These are phyloP conservation scores for Ustilago esculenta DNA, from an alignment of 1,284 basidiomycete genomes.

Conservation along the genomic window DNA sequence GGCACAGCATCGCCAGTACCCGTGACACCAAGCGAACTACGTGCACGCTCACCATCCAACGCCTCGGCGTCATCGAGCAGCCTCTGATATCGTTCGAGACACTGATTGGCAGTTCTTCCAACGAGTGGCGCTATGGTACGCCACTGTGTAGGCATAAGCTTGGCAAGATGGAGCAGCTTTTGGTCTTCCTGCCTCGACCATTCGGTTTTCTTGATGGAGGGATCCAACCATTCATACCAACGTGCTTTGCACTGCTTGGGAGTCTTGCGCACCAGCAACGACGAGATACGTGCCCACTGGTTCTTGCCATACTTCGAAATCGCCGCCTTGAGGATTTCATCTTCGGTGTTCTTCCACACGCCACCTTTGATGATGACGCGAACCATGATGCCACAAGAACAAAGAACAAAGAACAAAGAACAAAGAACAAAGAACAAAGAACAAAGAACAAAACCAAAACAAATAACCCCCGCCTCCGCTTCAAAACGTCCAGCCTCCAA, in stretches of 20 bases:
- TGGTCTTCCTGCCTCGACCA: slow-evolving; percentile 87
- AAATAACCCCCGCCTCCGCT: too few relatives aligned
- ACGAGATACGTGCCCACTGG: slow-evolving; percentile 93
- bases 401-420: too few relatives aligned
- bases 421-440: too few relatives aligned
- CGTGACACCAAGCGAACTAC: slow-evolving; percentile 73
- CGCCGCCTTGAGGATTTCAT: slow-evolving; percentile 67
- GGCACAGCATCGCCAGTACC: slow-evolving; percentile 83
- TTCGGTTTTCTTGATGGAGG: slow-evolving; percentile 99
- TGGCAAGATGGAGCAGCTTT: slow-evolving; percentile 95
- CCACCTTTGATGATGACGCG: slow-evolving; percentile 67
- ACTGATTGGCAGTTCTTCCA: slow-evolving; percentile 97
- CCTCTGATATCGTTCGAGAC: slow-evolving; percentile 97
- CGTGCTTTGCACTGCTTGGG: slow-evolving; percentile 98
- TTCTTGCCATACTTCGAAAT: slow-evolving; percentile 67
- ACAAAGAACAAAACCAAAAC: too few relatives aligned
- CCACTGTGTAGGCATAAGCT: slow-evolving; percentile 99
- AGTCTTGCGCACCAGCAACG: slow-evolving; percentile 95
- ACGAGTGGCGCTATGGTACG: slow-evolving; percentile 98
- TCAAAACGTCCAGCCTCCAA: too few relatives aligned
- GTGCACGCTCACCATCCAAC: slow-evolving; percentile 47
- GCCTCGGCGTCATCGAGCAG: slow-evolving; percentile 89
- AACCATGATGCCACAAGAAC: slow-evolving; percentile 56
- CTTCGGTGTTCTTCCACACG: slow-evolving; percentile 67
- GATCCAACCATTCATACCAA: slow-evolving; percentile 99